These are phyloP conservation scores for Letharia lupina DNA, from an alignment of 495 filamentous ascomycete genomes.

Conservation along the genomic window DNA sequence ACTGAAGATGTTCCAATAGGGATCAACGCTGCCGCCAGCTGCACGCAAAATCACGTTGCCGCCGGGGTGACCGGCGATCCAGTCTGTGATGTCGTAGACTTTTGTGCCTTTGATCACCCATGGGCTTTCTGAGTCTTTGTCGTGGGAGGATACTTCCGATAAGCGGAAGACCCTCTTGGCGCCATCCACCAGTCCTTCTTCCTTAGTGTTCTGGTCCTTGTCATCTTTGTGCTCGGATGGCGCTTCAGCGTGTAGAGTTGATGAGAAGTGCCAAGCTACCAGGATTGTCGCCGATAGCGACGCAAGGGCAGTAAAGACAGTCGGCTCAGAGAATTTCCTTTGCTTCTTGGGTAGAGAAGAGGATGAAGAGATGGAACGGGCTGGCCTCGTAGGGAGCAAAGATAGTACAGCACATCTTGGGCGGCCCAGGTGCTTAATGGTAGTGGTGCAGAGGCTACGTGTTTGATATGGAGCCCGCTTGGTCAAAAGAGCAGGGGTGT, in stretches of 20 bases:
- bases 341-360: neutral
- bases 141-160: slow-evolving; percentile 42
- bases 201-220: neutral
- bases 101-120: slow-evolving; percentile 46
- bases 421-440: neutral
- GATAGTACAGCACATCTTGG: neutral
- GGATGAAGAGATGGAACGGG: neutral
- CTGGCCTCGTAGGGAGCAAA: neutral
- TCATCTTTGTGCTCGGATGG: neutral
- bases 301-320: neutral
- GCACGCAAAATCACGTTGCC: slow-evolving; percentile 53
- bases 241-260: slow-evolving; percentile 6
- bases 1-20: slow-evolving; percentile 55
- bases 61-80: slow-evolving; percentile 48
- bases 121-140: slow-evolving; percentile 34
- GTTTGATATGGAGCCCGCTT: too few relatives aligned
- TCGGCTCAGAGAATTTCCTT: neutral
- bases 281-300: neutral
- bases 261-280: neutral
- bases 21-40: slow-evolving; percentile 47
- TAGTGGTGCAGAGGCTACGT: neutral
- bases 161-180: slow-evolving; percentile 29
- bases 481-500: too few relatives aligned
- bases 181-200: slow-evolving; percentile 20
- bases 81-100: slow-evolving; percentile 54